phyloP scores from a whole-genome alignment of 495 filamentous ascomycete species.

The Penicillium cataractarum region DNA sequence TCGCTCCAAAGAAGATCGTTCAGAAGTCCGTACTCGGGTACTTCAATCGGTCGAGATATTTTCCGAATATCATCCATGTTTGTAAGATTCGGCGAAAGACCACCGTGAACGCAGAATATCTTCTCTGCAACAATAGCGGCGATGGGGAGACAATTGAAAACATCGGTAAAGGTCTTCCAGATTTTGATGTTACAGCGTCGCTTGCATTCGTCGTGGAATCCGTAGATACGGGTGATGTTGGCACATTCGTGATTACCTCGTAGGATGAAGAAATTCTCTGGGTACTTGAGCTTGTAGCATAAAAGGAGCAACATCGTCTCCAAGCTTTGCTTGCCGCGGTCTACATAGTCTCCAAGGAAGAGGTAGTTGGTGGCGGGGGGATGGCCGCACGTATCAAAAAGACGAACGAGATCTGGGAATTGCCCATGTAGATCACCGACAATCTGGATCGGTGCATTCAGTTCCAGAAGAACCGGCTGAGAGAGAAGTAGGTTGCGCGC shows the following conservation, averaged over 20 bases:
- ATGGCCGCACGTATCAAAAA: constrained; percentile 5
- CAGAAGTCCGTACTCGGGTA: constrained; percentile 10
- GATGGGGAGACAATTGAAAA: constrained; percentile 9
- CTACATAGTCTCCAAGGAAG: constrained; percentile 10
- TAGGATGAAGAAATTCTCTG: constrained; percentile 8
- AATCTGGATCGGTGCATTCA: constrained; percentile 10
- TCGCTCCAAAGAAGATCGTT: constrained; percentile 10
- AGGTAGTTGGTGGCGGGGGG: constrained; percentile 5
- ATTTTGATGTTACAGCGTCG: constrained; percentile 10
- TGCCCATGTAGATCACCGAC: constrained; percentile 10
- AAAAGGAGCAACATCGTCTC: constrained; percentile 7
- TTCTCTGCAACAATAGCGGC: constrained; percentile 9
- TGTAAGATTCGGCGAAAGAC: constrained; percentile 6
- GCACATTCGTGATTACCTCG: constrained; percentile 11
- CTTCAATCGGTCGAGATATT: constrained; percentile 9
- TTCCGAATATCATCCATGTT: constrained; percentile 13
- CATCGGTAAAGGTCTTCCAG: constrained; percentile 11
- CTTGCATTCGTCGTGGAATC: constrained; percentile 11
- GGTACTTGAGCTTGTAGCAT: constrained; percentile 13
- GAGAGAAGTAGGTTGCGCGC: constrained; percentile 5
- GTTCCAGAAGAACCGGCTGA: constrained; percentile 1
- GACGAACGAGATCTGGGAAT: constrained; percentile 2
- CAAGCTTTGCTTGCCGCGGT: constrained; percentile 7
- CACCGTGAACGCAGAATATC: constrained; percentile 10
- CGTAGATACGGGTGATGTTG: constrained; percentile 11